Base-by-base conservation (phyloP, 495 filamentous ascomycete species). In the Penicillium bialowiezense region DNA sequence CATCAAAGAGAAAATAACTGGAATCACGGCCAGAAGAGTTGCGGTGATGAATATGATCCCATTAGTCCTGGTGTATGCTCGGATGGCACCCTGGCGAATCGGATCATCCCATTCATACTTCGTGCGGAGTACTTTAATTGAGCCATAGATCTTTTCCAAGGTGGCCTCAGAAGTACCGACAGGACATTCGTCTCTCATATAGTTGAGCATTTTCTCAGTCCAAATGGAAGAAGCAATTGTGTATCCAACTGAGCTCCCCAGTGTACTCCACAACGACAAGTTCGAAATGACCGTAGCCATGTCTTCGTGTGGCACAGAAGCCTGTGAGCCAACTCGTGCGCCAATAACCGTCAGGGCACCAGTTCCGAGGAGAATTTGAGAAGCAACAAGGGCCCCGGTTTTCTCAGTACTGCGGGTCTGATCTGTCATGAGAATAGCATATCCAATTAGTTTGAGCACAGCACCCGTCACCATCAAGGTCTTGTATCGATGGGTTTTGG, bases 271-370 rank as follows among this genome's bases (percentile, higher is more conserved):
- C 20, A 41, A 15, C 21, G 38, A 41, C 8, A 41, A 5, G 38
- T n/a, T 41, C 3, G 38, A 23, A 26, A 41, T 41, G 5, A 41
- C 19, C 4, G 38, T n/a, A 6, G 38, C 38, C 38, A 41, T 17
- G 26, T 41, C 38, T 19, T 41, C 38, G 38, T 41, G 38, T 7
- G 38, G 38, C 12, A 41, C 38, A 24, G 38, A 41, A 24, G 38
- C 38, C 10, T 41, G 38, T 5, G 15, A 12, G 26, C 38, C 38
- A 41, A 41, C 38, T n/a, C 38, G 38, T 6, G 38, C 38, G 15
- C 38, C 38, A 41, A 41, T 17, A 24, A 41, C 38, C 5, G 10
- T 41, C 18, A 41, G 19, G 2, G 38, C 10, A 21, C 10, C 10
- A 10, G 15, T 12, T 24, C 38, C 10, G 38, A 41, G 15, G 1